Evolutionary conservation across 2,329 filamentous ascomycete species (phyloP).

Genomic region (Clonostachys rhizophaga): DNA sequence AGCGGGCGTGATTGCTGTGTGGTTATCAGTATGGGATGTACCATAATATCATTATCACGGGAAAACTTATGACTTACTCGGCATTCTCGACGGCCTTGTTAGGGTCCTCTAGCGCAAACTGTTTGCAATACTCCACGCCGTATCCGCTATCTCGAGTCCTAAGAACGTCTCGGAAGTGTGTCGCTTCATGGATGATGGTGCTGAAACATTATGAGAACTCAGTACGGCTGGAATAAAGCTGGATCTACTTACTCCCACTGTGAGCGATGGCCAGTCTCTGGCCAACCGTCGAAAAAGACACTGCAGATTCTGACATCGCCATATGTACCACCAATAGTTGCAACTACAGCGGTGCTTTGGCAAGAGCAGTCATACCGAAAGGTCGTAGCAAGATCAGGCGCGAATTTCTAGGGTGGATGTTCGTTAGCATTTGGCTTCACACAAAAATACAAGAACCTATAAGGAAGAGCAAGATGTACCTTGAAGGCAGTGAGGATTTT

Average conservation of each 20-base stretch:
- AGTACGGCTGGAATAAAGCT: too few species aligned
- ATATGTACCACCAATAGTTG: not conserved
- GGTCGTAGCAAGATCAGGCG: not conserved
- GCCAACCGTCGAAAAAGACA: not conserved
- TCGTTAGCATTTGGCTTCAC: too few species aligned
- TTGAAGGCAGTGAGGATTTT: not conserved
- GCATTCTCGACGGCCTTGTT: not conserved
- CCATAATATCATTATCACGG: too few species aligned
- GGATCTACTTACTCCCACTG: not conserved
- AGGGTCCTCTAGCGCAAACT: not conserved
- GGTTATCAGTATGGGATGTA: too few species aligned
- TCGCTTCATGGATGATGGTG: not conserved
- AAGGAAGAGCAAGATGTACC: not conserved
- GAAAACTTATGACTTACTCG: not conserved
- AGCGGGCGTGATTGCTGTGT: too few species aligned
- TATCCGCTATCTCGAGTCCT: not conserved
- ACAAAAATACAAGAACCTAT: too few species aligned
- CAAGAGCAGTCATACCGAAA: not conserved
- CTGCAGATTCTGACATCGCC: not conserved
- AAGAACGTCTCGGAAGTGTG: not conserved
- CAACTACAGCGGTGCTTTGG: not conserved
- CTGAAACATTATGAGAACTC: not conserved
- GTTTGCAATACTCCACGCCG: not conserved
- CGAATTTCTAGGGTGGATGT: not conserved
- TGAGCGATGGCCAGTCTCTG: not conserved